Conservation (phyloP, 2,329 filamentous ascomycete genomes). For the Colletotrichum cereale region DNA sequence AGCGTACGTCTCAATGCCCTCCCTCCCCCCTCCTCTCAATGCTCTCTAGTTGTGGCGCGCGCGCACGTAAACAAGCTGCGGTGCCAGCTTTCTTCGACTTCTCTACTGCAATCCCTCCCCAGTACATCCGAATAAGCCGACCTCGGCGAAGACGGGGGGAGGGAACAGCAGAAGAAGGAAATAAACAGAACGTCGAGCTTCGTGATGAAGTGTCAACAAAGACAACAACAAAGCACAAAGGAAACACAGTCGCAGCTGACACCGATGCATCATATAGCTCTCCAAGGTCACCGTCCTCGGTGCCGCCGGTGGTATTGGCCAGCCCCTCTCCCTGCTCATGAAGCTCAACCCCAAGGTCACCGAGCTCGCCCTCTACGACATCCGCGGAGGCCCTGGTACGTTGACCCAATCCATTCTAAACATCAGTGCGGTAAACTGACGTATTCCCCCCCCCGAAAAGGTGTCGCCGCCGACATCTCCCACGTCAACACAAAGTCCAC, state of each 20-base stretch:
- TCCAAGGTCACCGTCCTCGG: conserved; percentile 98
- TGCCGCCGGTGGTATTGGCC: conserved; percentile 97
- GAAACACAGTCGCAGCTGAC: conserved; percentile 38
- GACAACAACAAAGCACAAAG: neutral
- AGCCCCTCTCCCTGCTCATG: conserved; percentile 95
- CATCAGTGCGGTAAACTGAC: conserved; percentile 41
- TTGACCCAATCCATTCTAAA: conserved; percentile 42
- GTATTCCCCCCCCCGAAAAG: conserved; percentile 62
- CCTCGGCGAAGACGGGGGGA: conserved; percentile 15
- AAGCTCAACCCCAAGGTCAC: conserved; percentile 98
- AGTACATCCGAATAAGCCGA: conserved; percentile 36
- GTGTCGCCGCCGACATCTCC: conserved; percentile 97
- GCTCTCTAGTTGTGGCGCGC: conserved; percentile 11
- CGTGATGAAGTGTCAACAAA: conserved; percentile 2
- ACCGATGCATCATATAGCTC: conserved; percentile 67
- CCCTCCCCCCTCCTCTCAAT: neutral
- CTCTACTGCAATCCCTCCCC: neutral
- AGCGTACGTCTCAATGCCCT: conserved; percentile 67
- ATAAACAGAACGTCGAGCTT: neutral
- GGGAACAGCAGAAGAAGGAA: neutral
- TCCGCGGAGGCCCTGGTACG: conserved; percentile 91
- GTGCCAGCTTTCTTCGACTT: conserved; percentile 18
- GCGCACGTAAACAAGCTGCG: conserved; percentile 17
- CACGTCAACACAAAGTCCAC: conserved; percentile 99
- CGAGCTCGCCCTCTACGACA: conserved; percentile 97